Conservation (phyloP, 1,139 yeast genomes). For the Blastobotrys buckinghamii region DNA sequence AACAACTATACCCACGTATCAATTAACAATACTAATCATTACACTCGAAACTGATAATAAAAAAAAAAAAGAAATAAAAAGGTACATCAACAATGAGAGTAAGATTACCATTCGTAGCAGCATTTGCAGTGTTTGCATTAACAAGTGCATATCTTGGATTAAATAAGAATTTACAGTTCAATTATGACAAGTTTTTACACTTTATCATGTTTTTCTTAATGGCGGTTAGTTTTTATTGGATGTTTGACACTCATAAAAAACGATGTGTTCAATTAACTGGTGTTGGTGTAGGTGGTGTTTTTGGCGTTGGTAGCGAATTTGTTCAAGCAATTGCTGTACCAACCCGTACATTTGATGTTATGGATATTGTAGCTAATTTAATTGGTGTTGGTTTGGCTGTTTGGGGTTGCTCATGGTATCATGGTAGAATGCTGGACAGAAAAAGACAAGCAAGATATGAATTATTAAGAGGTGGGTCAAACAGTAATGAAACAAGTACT, state of each 20-base stretch:
- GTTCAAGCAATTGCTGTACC: conserved; percentile 32
- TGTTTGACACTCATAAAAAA: conserved; percentile 42
- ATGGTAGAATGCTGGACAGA: conserved; percentile 30
- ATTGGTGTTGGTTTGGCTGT: conserved; percentile 33
- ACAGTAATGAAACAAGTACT: background rate
- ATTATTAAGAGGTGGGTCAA: conserved; percentile 21
- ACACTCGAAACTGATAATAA: too few relatives aligned
- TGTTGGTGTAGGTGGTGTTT: conserved; percentile 41
- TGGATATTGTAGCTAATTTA: conserved; percentile 34
- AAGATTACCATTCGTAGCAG: conserved; percentile 21
- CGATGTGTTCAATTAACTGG: conserved; percentile 41
- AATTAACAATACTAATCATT: too few relatives aligned
- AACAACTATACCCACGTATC: too few relatives aligned
- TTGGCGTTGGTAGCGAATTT: conserved; percentile 49
- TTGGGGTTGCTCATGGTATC: conserved; percentile 32
- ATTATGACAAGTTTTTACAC: conserved; percentile 52
- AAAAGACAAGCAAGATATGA: conserved; percentile 30
- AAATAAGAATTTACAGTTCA: conserved; percentile 39
- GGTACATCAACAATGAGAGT: conserved; percentile 16
- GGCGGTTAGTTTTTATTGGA: conserved; percentile 50
- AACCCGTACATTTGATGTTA: conserved; percentile 32
- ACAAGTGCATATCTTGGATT: conserved; percentile 43
- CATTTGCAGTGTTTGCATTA: conserved; percentile 27
- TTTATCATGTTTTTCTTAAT: conserved; percentile 45
- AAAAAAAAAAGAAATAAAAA: too few relatives aligned